Percentiles rank a stretch among this genome's conserved stretches.
phyloP scores from a whole-genome alignment of 805 yeast species.

The Diddensiella caesifluorescens region DNA sequence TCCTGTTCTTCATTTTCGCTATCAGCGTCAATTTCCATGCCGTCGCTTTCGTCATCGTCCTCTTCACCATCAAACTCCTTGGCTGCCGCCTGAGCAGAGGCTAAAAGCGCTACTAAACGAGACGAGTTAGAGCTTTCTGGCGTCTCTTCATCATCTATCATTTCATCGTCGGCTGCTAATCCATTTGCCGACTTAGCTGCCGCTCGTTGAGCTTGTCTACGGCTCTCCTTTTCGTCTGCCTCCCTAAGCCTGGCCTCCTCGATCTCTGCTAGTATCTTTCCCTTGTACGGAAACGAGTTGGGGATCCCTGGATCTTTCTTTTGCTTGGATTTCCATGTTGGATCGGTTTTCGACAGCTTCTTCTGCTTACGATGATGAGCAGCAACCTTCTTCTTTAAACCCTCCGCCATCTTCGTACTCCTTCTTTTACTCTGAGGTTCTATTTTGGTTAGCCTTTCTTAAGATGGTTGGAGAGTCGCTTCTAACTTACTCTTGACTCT shows the following conservation, averaged over 20 bases:
- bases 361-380: slow-evolving; percentile 85
- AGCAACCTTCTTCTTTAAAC: slow-evolving; percentile 90
- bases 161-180: slow-evolving; percentile 36
- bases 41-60: slow-evolving; percentile 35
- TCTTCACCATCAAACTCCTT: slow-evolving; percentile 58
- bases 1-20: slow-evolving; percentile 43
- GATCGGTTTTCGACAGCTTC: slow-evolving; percentile 79
- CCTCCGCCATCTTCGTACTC: slow-evolving; percentile 91
- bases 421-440: slow-evolving; percentile 61
- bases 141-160: slow-evolving; percentile 26
- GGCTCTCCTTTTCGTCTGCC: slow-evolving; percentile 36
- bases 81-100: slow-evolving; percentile 88
- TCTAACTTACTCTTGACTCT: slow-evolving; percentile 16
- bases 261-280: slow-evolving; percentile 56
- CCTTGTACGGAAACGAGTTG: slow-evolving; percentile 89
- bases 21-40: slow-evolving; percentile 41
- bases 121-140: slow-evolving; percentile 37
- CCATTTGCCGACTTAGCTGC: slow-evolving; percentile 37
- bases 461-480: background rate
- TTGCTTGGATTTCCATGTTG: slow-evolving; percentile 83
- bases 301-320: slow-evolving; percentile 95
- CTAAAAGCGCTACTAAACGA: slow-evolving; percentile 77
- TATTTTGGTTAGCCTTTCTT: slow-evolving; percentile 2
- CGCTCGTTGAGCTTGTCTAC: slow-evolving; percentile 33
- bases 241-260: slow-evolving; percentile 45